Percentiles rank a stretch among this genome's conserved stretches.
Evolutionary conservation across 345 rosid genomes (phyloP).

Genomic region (Sisymbrium irio): DNA sequence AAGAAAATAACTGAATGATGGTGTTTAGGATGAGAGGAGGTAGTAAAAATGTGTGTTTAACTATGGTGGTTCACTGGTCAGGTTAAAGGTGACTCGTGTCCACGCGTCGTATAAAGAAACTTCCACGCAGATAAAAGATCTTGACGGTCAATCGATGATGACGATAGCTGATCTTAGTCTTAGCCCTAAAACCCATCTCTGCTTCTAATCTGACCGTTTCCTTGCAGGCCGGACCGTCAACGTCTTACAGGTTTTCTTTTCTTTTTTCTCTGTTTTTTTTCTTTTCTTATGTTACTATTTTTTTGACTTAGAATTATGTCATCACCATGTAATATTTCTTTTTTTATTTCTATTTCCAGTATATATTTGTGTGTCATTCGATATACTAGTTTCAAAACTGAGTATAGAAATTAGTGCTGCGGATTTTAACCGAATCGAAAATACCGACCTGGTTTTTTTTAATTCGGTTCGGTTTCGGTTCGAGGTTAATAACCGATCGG

Average conservation of each 20-base stretch:
- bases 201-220: conserved; percentile 19
- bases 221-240: conserved; percentile 33
- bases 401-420: too few species aligned
- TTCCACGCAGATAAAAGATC: conserved; percentile 6
- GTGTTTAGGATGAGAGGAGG: background rate
- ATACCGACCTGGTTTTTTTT: too few species aligned
- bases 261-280: too few species aligned
- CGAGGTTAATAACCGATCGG: too few species aligned
- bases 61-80: background rate
- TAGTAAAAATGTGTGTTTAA: background rate
- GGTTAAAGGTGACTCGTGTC: background rate
- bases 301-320: background rate
- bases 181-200: background rate
- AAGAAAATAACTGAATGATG: conserved; percentile 21
- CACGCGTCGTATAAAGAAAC: background rate
- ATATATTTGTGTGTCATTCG: background rate
- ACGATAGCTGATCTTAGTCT: conserved; percentile 15
- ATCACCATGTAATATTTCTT: background rate
- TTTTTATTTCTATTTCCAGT: background rate
- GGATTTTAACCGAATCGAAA: too few species aligned
- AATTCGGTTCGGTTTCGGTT: too few species aligned
- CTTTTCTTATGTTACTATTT: background rate
- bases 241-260: background rate
- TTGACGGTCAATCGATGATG: conserved; percentile 28
- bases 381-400: background rate